These are phyloP conservation scores for Arachnomyces sp. DNA, from an alignment of 2,329 filamentous ascomycete species.

Conservation along the genomic window DNA sequence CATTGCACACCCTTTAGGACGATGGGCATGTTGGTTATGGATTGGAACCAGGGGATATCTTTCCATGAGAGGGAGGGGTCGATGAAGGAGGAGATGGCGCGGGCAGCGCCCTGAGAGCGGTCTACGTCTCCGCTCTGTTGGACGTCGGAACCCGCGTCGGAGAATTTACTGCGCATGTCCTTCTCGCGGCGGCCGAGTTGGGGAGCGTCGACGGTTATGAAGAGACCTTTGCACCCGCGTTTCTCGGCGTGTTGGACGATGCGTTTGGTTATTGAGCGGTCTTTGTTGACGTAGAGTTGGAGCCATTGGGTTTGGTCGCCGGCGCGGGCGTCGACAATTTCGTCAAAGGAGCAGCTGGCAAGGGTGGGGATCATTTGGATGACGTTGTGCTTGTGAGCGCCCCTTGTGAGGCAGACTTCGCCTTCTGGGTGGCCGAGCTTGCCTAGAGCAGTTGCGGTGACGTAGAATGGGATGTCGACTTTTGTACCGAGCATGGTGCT, in stretches of 20 bases:
- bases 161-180: slow-evolving; percentile 93
- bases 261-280: slow-evolving; percentile 78
- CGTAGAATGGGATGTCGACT: slow-evolving; percentile 82
- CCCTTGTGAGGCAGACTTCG: slow-evolving; percentile 82
- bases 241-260: slow-evolving; percentile 89
- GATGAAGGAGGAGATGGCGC: slow-evolving; percentile 94
- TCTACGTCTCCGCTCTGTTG: slow-evolving; percentile 71
- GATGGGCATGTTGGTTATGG: slow-evolving; percentile 89
- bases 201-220: slow-evolving; percentile 97
- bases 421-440: slow-evolving; percentile 92
- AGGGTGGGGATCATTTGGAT: slow-evolving; percentile 98
- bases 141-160: slow-evolving; percentile 73
- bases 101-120: slow-evolving; percentile 81
- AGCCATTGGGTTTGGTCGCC: slow-evolving; percentile 89
- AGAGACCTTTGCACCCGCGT: slow-evolving; percentile 88
- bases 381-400: slow-evolving; percentile 76
- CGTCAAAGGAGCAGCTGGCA: slow-evolving; percentile 94
- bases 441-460: slow-evolving; percentile 90
- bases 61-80: slow-evolving; percentile 90
- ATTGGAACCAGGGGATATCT: slow-evolving; percentile 87
- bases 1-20: slow-evolving; percentile 94
- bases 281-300: slow-evolving; percentile 95
- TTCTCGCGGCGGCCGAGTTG: slow-evolving; percentile 93
- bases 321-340: slow-evolving; percentile 78
- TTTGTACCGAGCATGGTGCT: slow-evolving; percentile 93